Evolutionary conservation across 441 rosid species (phyloP), one percentile per base, ranked within the genome.

Genomic region (Euphorbia corollata): DNA sequence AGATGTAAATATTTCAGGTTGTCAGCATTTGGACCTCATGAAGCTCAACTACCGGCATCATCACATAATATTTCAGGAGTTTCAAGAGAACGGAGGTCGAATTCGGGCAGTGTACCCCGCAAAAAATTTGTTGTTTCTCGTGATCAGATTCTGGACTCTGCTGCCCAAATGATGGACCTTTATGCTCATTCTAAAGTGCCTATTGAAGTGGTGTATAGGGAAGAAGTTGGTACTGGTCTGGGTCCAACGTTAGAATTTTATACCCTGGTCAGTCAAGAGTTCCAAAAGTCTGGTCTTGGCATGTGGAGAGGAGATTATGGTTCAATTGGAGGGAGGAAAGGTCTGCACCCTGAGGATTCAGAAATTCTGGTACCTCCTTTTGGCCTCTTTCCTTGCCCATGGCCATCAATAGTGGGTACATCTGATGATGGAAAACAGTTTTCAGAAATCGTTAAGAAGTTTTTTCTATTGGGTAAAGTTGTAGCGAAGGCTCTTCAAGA

Each of bases 221-320:
- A 88, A 79, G 99, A 95, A 86, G 96, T 95, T 10, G 99, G 99
- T 58, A 90, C 93, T 13, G 99, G 99, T 71, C 96, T 95, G 76
- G 99, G 99, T 75, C 99, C 99, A 45, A 95, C 98, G 8, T 73
- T 95, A 80, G 99, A 95, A 79, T 95, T 92, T 73, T 95, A 85
- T 78, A 92, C 99, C 45, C 79, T 92, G 70, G 94, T 95, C 61
- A 83, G 98, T 80, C 90, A 79, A 41, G 99, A 86, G 83, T 87
- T 91, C 84, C 99, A 91, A 75, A 86, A 85, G 69, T 71, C 73
- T 8, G 87, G 87, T 70, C 83, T 87, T 78, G 87, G 87, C 65
- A 87, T 95, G 91, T 95, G 99, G 99, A 90, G 99, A 76, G 87
- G 75, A 74, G 91, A 88, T 77, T 73, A 79, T 68, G 56, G 61